These are phyloP conservation scores for Trypanosoma avium DNA, from an alignment of 208 protist species.

Conservation along the genomic window DNA sequence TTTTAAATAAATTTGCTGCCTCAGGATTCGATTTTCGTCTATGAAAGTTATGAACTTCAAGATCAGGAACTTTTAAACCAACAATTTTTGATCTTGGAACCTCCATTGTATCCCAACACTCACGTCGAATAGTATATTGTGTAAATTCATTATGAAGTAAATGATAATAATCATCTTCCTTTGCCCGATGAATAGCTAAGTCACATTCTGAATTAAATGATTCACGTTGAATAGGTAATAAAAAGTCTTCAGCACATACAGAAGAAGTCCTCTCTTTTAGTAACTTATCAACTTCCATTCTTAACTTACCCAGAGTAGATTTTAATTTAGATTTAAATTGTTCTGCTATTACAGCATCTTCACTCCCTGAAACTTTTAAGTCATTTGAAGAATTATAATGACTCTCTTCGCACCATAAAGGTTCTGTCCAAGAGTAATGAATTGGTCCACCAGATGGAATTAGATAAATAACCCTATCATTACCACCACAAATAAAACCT, in stretches of 20 bases:
- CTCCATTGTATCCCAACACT: constrained; percentile 88
- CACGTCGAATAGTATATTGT: constrained; percentile 54
- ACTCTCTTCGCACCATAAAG: constrained; percentile 27
- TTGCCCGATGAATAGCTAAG: constrained; percentile 51
- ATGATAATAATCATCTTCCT: constrained; percentile 68
- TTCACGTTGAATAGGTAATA: constrained; percentile 53
- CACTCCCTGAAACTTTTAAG: not conserved
- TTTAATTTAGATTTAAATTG: constrained; percentile 12
- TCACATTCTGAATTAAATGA: constrained; percentile 69
- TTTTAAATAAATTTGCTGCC: constrained; percentile 48
- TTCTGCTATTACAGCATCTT: constrained; percentile 3
- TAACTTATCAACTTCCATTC: constrained; percentile 35
- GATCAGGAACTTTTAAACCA: constrained; percentile 37
- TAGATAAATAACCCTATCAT: constrained; percentile 28
- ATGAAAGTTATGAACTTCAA: constrained; percentile 87
- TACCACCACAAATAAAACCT: constrained; percentile 32
- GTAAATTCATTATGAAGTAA: constrained; percentile 76
- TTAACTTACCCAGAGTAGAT: constrained; percentile 19
- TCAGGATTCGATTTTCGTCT: constrained; percentile 38
- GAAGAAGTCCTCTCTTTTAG: constrained; percentile 50
- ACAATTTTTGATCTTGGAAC: constrained; percentile 57
- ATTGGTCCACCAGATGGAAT: constrained; percentile 1
- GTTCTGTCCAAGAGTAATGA: constrained; percentile 43
- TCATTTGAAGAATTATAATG: constrained; percentile 1
- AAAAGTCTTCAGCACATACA: constrained; percentile 63